phyloP scores from a whole-genome alignment of 2,329 filamentous ascomycete genomes.

The Aspergillus neoniger region DNA sequence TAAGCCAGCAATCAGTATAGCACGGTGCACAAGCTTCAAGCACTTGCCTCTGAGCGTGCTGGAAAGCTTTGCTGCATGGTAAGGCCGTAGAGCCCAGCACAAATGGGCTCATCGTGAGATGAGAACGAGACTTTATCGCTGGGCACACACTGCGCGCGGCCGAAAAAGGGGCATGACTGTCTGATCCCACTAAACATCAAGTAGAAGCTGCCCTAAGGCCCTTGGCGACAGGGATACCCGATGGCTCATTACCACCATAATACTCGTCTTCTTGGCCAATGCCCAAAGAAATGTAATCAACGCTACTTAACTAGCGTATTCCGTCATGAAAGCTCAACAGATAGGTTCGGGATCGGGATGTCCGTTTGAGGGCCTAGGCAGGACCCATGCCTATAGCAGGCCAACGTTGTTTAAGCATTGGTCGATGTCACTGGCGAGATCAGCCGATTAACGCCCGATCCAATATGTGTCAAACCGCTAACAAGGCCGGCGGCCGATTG shows the following conservation, averaged over 20 bases:
- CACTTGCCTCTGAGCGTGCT: neutral
- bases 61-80: neutral
- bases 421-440: neutral
- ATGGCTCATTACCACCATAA: neutral
- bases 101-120: neutral
- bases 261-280: neutral
- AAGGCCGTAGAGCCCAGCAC: neutral
- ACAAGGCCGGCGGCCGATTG: neutral
- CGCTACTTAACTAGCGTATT: neutral
- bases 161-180: neutral
- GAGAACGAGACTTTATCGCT: neutral
- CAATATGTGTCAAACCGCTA: neutral
- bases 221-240: neutral
- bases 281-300: neutral
- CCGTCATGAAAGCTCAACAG: neutral
- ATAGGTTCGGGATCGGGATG: neutral
- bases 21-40: neutral
- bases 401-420: too few relatives aligned
- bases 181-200: neutral
- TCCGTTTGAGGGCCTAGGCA: neutral
- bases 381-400: neutral
- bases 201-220: neutral
- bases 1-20: neutral
- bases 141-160: neutral
- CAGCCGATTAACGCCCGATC: neutral